Evolutionary conservation across 768 basidiomycete species (phyloP), one percentile per base, ranked within the genome.

Genomic region (Sarcodon sp.): DNA sequence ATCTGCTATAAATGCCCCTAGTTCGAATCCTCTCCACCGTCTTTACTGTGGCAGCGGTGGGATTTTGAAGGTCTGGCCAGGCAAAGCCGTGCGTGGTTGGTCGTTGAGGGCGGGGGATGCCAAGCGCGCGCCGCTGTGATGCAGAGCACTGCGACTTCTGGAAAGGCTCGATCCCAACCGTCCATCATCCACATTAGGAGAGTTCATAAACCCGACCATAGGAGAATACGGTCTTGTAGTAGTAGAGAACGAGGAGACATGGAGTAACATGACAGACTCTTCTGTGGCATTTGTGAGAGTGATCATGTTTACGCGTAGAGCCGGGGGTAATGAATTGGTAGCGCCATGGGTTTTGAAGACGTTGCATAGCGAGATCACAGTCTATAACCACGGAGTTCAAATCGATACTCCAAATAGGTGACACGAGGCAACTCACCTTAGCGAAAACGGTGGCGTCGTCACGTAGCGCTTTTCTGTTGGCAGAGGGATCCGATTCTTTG

Each of bases 211-310:
- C 21, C 50, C 51, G 35, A 69, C 62, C 63, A 78, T 68, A 7
- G 86, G 83, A 37, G 83, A 81, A 58, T 75, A 77, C 10, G 82
- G 69, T 35, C 77, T 69, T 7, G 74, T 72, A 3, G 74, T 64
- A 8, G 80, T 76, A 38, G 87, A 77, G 54, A 87, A 79, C 0
- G 85, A 87, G 6, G 90, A 89, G 43, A 90, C 83, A 57, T 89
- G 87, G 13, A 93, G 68, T 44, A 94, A 69, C 54, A 89, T 87
- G 44, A 87, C 81, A 56, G 91, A 85, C 61, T 88, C 88, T 62
- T 93, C 82, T 9, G 90, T 89, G 10, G 82, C 76, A 55, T 87
- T 84, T 16, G 83, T 87, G 49, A 96, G 71, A 53, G 76, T 75
- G 36, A 82, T 76, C 68, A 90, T 80, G 57, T 80, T 79, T 47